phyloP scores from a whole-genome alignment of 2,329 filamentous ascomycete species.

The Plenodomus biglobosus region DNA sequence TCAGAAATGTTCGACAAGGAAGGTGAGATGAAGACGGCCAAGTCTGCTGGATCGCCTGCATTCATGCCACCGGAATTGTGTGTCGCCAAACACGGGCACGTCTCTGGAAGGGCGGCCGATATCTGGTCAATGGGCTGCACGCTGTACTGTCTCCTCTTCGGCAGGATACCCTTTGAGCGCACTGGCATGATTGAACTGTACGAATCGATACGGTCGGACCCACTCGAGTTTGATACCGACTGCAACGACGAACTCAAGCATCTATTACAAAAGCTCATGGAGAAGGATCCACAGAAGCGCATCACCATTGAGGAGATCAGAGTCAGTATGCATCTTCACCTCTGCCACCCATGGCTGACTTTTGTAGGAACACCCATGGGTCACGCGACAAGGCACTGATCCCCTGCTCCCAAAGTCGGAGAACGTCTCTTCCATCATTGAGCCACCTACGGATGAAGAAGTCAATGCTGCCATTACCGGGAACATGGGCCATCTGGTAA shows the following conservation, averaged over 20 bases:
- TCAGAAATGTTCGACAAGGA: constrained; percentile 97
- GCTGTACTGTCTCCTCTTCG: constrained; percentile 88
- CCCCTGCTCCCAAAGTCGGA: constrained; percentile 77
- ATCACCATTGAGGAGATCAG: constrained; percentile 82
- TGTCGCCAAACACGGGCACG: constrained; percentile 78
- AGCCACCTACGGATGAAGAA: constrained; percentile 85
- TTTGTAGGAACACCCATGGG: constrained; percentile 82
- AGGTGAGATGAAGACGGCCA: constrained; percentile 83
- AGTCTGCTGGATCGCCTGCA: constrained; percentile 90
- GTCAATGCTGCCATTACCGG: constrained; percentile 87
- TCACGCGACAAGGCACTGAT: constrained; percentile 78
- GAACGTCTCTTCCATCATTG: constrained; percentile 79
- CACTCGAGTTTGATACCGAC: constrained; percentile 62
- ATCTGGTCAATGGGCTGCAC: constrained; percentile 99
- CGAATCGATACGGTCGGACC: constrained; percentile 77
- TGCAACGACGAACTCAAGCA: constrained; percentile 71
- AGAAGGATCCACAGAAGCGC: constrained; percentile 81
- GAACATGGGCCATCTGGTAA: constrained; percentile 83
- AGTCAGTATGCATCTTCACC: constrained; percentile 54
- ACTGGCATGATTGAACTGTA: constrained; percentile 82
- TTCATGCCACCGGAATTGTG: constrained; percentile 94
- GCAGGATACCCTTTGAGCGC: constrained; percentile 81
- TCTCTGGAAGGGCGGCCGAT: constrained; percentile 87
- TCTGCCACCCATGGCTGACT: constrained; percentile 12
- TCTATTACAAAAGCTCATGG: constrained; percentile 71